Evolutionary conservation across 257 asterid species (phyloP), one percentile per base, ranked within the genome.

Genomic region (Solanum tarijense): DNA sequence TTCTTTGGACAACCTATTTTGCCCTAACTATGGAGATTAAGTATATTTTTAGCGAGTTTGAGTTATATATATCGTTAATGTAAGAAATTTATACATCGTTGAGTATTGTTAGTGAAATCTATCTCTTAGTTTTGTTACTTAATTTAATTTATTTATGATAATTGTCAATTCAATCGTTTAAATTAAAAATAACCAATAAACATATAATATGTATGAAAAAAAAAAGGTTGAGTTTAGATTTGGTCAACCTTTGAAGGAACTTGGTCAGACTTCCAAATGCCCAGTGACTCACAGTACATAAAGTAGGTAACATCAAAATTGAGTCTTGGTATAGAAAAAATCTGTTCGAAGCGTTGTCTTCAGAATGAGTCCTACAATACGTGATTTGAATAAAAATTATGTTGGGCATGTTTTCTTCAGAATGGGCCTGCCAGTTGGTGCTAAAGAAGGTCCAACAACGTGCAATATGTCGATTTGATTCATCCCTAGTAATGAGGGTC

Each of bases 1-100:
- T 27, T 86, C 91, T 21, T 36, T 91, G 69, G 93, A 91, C 34
- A 91, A 90, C 86, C 88, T 91, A 23, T 87, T 84, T 58, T 29
- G 73, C 23, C 87, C 90, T 4, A 65, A n/a, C 27, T 88, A 76
- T 69, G 83, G 88, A 31, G 91, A 86, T 41, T 62, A 85, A n/a
- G 31, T 39, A 38, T 3, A 13, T 39, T 13, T 66, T 60, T 58
- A 65, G 4, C 21, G 7, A 71, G 13, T 31, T 31, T 71, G 21
- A 71, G 6, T 27, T 27, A 68, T 27, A 68, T 13, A 27, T 7
- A 12, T 27, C 3, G 20, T 68, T 14, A 27, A 14, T 66, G 3
- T 66, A 27, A 12, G 4, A 66, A 12, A 66, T 66, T 66, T 25
- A 25, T 66, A 12, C 34, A 66, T 66, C 2, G 7, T 25, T 27